Evolutionary conservation across 108 stramenopile genomes (phyloP), one percentile per base, ranked within the genome.

Genomic region (Nitzschia sp.): DNA sequence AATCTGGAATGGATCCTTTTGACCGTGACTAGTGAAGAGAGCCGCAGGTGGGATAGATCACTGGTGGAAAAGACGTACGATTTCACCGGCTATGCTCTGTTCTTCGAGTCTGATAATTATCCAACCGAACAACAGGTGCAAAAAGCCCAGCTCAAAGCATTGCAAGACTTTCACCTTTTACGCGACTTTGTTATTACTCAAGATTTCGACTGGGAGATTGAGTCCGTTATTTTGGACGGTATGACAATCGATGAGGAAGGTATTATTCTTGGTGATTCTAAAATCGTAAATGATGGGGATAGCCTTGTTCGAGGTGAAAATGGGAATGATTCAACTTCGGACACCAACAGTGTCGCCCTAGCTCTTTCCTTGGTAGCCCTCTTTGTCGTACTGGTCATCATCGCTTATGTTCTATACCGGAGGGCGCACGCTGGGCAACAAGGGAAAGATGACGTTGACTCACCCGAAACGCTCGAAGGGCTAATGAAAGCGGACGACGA

Each of bases 1-100:
- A 41, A 19, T 8, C 23, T 61, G n/a, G 32, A 41, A 45, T 44
- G 41, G 60, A 61, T 61, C 25, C 60, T 61, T 25, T 45, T 61
- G 60, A 61, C 60, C 1, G 60, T 61, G 1, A 26, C 60, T 22
- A 61, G 41, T 9, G 41, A 41, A 16, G 38, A 41, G 38, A 50
- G 19, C 19, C 13, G 48, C 9, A 50, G 19, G 19, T 5, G 21
- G 17, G 4, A 8, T 4, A 50, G 48, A 22, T 8, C 48, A 45
- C n/a, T 28, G 1, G 23, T 25, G 2, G n/a, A 38, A 19, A 31
- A 38, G 41, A 61, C 60, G 13, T 61, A 26, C 23, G 25, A 61
- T 25, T 41, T 61, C 23, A 61, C 41, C 0, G 60, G 60, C 17
- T 36, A 22, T 1, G 60, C 60, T 15, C n/a, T 41, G 41, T 61